Evolutionary conservation across 257 asterid species (phyloP), one percentile per base, ranked within the genome.

Genomic region (Solanum corneliomulleri): DNA sequence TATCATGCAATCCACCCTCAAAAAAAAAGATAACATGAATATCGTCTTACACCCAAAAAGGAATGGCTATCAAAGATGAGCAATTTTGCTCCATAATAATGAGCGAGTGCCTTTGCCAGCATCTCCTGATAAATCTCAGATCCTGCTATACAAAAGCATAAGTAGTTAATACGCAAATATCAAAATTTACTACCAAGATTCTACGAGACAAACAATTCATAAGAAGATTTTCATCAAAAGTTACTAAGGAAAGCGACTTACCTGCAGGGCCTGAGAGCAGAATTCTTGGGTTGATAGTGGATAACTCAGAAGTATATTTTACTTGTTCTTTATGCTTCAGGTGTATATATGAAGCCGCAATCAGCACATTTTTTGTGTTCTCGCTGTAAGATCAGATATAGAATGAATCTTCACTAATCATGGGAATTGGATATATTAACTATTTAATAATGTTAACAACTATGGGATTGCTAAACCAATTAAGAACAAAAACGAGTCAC

Each of bases 211-310:
- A 27, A 81, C 45, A 81, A 49, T 20, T 81, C 64, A 81, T 81
- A 81, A 81, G 85, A 49, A 81, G 47, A 20, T 18, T 81, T 49
- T 81, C 47, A 31, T 49, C 5, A 20, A 52, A 52, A 31, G 23
- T 20, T 10, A 52, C 69, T 3, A 81, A 81, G 47, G 45, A 49
- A 52, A 49, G 62, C 84, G 31, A 89, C 89, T 80, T 62, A 95
- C 99, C 99, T 92, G 99, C 97, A 88, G 99, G 98, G 86, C 99
- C 98, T 83, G 96, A 94, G 88, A 96, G 98, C 90, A 95, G 91
- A 89, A 96, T 92, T 89, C 98, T 92, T 45, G 99, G 99, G 90
- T 92, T 96, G 90, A 96, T 89, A 82, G 98, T 93, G 70, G 98
- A 91, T 89, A 96, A 94, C 94, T 93, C 96, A 23, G 95, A 94